These are phyloP conservation scores for Kalaharituber pfeilii DNA, from an alignment of 2,329 filamentous ascomycete genomes.

Conservation along the genomic window DNA sequence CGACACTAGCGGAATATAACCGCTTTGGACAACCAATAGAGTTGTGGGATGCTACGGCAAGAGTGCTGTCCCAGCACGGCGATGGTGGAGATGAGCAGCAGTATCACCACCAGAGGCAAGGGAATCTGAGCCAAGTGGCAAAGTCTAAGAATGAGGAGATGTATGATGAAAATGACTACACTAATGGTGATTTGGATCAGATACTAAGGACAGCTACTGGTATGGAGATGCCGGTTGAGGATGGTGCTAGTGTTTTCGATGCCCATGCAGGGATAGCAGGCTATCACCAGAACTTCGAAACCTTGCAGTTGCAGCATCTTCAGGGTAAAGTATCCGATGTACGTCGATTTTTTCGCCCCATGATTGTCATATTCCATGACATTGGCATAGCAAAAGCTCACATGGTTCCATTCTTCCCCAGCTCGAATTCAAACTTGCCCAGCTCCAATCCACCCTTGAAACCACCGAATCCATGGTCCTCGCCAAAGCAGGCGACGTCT, in stretches of 20 bases:
- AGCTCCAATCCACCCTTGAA: slow-evolving; percentile 36
- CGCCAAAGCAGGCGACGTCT: slow-evolving; percentile 51
- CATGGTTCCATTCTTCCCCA: no score
- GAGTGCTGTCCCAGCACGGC: not conserved
- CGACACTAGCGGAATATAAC: slow-evolving; percentile 16
- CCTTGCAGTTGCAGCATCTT: no score
- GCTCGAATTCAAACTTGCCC: not conserved
- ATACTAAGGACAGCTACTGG: slow-evolving; percentile 16
- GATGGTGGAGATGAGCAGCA: not conserved
- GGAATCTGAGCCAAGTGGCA: not conserved
- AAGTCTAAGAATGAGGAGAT: not conserved
- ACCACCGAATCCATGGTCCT: slow-evolving; percentile 39
- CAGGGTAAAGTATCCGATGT: no score
- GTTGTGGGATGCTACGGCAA: slow-evolving; percentile 19
- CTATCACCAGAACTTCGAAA: no score
- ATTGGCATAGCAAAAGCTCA: no score
- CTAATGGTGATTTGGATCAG: slow-evolving; percentile 19
- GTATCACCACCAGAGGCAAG: not conserved
- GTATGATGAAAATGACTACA: slow-evolving; percentile 8
- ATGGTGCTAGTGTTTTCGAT: no score
- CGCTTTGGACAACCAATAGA: slow-evolving; percentile 41
- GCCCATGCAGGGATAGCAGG: no score
- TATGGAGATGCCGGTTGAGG: not conserved
- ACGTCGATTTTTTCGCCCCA: no score
- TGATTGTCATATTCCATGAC: not conserved